Evolutionary conservation across 306 rosid genomes (phyloP), one percentile per base, ranked within the genome.

Genomic region (Citrullus amarus): DNA sequence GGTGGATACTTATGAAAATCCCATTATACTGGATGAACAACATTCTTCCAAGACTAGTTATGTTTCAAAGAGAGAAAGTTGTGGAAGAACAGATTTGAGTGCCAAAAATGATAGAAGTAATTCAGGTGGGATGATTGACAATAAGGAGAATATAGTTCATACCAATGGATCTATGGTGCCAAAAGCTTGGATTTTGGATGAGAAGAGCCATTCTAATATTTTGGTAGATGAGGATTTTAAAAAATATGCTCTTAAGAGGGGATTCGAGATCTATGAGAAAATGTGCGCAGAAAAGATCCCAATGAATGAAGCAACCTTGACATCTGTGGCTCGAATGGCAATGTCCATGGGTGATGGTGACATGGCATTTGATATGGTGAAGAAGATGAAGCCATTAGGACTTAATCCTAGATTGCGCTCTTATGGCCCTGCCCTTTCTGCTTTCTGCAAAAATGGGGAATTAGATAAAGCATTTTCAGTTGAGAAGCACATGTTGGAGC

Each of bases 321-420:
- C 98, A 59, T 88, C 98, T 58, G 88, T 95, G 81, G 98, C 96
- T 79, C 85, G 97, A 85, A 92, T 92, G 96, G 97, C 98, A 65
- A 89, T 92, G 98, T 86, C 98, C 51, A 87, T 88, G 87, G 91
- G 90, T 32, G 88, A 92, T 73, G 97, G 98, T 15, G 93, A 90
- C 79, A 86, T 80, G 92, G 98, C 98, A 32, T 92, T 95, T 86
- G 89, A 91, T 82, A 91, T 89, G 93, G 98, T 91, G 78, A 88
- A 86, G 86, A 87, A 88, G 77, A 95, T 92, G 98, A 92, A 92
- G 83, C 76, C 77, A n/a, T 75, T 89, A 72, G 93, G 96, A 63
- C 84, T 95, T 66, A 92, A 78, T 85, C 97, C 98, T 30, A 82
- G 88, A 83, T 80, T 95, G 36, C 88, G 96, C 78, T 95, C 97